Evolutionary conservation across 2,329 filamentous ascomycete genomes (phyloP).

Genomic region (Pseudogymnoascus sp.): DNA sequence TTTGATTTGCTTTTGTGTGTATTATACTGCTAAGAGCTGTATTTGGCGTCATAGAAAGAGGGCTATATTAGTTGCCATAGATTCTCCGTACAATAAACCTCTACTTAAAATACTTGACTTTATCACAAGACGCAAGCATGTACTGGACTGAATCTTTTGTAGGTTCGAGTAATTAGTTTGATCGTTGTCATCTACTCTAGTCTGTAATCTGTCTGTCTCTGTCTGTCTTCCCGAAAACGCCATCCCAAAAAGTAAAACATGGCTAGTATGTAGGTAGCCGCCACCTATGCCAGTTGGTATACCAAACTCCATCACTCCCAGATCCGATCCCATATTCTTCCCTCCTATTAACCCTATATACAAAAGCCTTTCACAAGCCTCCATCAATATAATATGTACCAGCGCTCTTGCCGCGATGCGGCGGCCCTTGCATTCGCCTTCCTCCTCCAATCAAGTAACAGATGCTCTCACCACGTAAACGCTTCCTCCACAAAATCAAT

Average conservation of each 20-base stretch:
- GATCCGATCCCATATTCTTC: not conserved
- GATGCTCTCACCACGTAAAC: constrained; percentile 45
- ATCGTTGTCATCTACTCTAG: constrained; percentile 2
- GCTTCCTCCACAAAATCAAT: constrained; percentile 72
- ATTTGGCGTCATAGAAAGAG: not conserved
- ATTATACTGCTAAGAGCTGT: not conserved
- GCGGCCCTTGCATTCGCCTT: no score
- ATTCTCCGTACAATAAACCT: not conserved
- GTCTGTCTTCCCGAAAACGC: not conserved
- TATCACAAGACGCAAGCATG: not conserved
- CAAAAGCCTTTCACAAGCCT: not conserved
- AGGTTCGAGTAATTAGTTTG: not conserved
- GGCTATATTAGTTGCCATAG: not conserved
- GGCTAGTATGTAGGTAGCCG: constrained; percentile 3
- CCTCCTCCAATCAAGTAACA: not conserved
- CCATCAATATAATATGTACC: not conserved
- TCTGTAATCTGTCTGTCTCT: not conserved
- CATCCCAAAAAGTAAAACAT: not conserved
- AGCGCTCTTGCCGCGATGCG: not conserved
- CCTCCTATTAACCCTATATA: not conserved
- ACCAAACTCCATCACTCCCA: not conserved
- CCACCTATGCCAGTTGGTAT: constrained; percentile 1
- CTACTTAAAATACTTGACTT: not conserved
- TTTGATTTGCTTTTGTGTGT: constrained; percentile 1
- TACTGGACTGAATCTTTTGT: not conserved